Base-by-base conservation (phyloP, 306 rosid species). In the Prosopis cineraria region DNA sequence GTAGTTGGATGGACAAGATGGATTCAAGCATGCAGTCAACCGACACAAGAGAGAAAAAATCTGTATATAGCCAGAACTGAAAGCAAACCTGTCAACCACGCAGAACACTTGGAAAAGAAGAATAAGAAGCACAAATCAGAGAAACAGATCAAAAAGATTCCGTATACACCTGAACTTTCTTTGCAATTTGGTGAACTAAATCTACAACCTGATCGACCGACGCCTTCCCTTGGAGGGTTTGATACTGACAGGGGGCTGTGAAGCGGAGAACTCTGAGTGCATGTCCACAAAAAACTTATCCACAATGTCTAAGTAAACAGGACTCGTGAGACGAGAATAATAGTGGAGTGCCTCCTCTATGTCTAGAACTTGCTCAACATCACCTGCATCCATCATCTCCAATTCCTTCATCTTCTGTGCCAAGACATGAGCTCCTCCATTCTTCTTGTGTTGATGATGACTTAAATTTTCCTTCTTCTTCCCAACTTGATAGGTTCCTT, bases 281-380 rank as follows among this genome's bases (percentile, higher is more conserved):
- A 96, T 91, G 37, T 96, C 96, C 53, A 69, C 78, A 85, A 96
- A 96, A 78, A 96, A 96, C 88, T 90, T 84, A 85, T 96, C 96
- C 45, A 96, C 96, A 39, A 93, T 93, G 64, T 96, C 96, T 45
- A 89, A 85, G 78, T 96, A 96, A 79, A 88, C 94, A 27, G 99
- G 98, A 74, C 99, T 96, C 25, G 74, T 92, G 44, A 95, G 96
- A 41, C 98, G 88, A 79, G 98, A 95, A 81, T 95, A 93, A 82
- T 95, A 95, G 74, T 95, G 99, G 3, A 95, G 84, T 55, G 98
- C 99, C 76, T 95, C 99, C 87, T 95, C 99, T 30, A 95, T 84
- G 71, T 95, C 99, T 68, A 95, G 55, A 58, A 83, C 96, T 31
- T 95, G 98, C 69, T 95, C 98, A 82, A 93, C 83, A 85, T 95